phyloP scores from a whole-genome alignment of 108 stramenopile species.

The Bacterosira constricta region DNA sequence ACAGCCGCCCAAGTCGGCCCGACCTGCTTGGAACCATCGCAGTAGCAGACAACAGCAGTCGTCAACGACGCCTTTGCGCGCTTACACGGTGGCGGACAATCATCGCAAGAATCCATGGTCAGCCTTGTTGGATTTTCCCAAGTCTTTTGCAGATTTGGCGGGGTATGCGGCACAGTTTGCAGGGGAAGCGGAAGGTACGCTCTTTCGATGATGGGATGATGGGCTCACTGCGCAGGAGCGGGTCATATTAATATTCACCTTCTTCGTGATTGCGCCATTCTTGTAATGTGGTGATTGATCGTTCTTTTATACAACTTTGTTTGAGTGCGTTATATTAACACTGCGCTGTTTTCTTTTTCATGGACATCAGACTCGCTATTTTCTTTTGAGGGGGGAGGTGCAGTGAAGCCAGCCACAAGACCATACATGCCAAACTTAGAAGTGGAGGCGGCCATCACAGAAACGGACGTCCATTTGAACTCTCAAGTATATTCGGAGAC shows the following conservation, averaged over 20 bases:
- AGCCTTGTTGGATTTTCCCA: not conserved
- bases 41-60: not conserved
- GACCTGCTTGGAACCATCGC: too few relatives aligned
- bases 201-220: not conserved
- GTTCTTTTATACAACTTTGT: too few relatives aligned
- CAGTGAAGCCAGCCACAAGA: not conserved
- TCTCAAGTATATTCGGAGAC: constrained; percentile 18
- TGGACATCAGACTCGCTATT: constrained; percentile 1
- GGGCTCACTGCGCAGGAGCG: too few relatives aligned
- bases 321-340: not conserved
- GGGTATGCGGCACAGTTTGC: not conserved
- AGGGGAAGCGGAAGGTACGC: constrained; percentile 4
- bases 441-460: constrained; percentile 5
- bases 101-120: not conserved
- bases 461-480: constrained; percentile 20
- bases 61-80: not conserved
- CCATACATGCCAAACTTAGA: constrained; percentile 4
- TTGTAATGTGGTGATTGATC: too few relatives aligned
- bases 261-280: too few relatives aligned
- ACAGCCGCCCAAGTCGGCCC: too few relatives aligned
- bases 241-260: too few relatives aligned
- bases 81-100: constrained; percentile 5
- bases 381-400: not conserved
- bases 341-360: not conserved
- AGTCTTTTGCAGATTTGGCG: not conserved